These are phyloP conservation scores for Acanthamoeba castellanii DNA, from an alignment of 208 protist genomes.

Conservation along the genomic window DNA sequence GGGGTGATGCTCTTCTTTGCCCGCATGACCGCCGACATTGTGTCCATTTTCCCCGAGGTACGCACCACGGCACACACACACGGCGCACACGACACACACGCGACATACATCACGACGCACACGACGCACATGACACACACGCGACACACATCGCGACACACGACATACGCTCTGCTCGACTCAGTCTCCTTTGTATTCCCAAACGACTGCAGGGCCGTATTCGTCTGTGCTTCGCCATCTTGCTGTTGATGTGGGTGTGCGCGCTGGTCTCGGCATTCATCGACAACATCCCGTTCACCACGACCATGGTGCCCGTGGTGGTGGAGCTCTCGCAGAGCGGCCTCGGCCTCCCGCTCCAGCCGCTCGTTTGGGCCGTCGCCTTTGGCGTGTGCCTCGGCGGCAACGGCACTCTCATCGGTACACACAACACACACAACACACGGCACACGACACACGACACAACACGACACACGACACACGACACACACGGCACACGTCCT, in stretches of 20 bases:
- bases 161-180: too few species aligned
- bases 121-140: too few species aligned
- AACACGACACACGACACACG: background rate
- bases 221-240: constrained; percentile 74
- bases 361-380: constrained; percentile 87
- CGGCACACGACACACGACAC: background rate
- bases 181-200: background rate
- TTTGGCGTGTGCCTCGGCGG: constrained; percentile 88
- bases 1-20: constrained; percentile 80
- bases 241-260: constrained; percentile 85
- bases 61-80: background rate
- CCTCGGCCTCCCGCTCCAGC: constrained; percentile 84
- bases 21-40: constrained; percentile 67
- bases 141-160: too few species aligned
- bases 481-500: too few species aligned
- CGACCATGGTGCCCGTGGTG: constrained; percentile 79
- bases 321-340: constrained; percentile 77
- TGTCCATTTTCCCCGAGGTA: constrained; percentile 49
- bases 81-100: background rate
- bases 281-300: constrained; percentile 77
- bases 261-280: constrained; percentile 78
- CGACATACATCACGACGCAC: too few species aligned
- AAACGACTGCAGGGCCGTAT: constrained; percentile 11
- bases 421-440: background rate
- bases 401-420: constrained; percentile 88